A percentile compares a stretch with the other conserved stretches of the same genome.
These are phyloP conservation scores for Croton setiger DNA, from an alignment of 441 rosid genomes.

Conservation along the genomic window DNA sequence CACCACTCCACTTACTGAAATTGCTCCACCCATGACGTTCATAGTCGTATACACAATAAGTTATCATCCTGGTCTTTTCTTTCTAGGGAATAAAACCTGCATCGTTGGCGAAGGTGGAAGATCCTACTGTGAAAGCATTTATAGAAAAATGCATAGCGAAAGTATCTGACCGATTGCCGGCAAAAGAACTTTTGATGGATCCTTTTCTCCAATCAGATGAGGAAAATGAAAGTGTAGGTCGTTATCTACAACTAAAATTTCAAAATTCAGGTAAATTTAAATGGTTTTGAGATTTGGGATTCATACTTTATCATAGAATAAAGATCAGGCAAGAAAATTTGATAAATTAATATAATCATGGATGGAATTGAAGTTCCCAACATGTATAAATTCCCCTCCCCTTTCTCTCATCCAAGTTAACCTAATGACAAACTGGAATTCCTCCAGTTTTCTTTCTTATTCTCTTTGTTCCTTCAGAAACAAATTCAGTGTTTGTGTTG, in stretches of 20 bases:
- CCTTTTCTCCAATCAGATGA: slow-evolving; percentile 65
- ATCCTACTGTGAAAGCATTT: slow-evolving; percentile 58
- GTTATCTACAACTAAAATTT: slow-evolving; percentile 23
- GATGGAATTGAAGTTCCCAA: slow-evolving; percentile 2
- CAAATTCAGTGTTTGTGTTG: not conserved
- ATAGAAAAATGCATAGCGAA: slow-evolving; percentile 87
- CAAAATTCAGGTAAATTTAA: slow-evolving; percentile 37
- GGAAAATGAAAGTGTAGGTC: slow-evolving; percentile 42
- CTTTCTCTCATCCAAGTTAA: not conserved
- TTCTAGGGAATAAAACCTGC: slow-evolving; percentile 89
- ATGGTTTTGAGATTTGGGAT: not conserved
- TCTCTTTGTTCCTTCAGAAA: not conserved
- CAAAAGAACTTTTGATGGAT: slow-evolving; percentile 81
- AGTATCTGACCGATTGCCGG: slow-evolving; percentile 66
- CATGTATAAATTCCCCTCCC: not conserved
- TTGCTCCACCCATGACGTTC: not conserved
- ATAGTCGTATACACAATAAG: slow-evolving; percentile 3
- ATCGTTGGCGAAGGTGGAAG: slow-evolving; percentile 68
- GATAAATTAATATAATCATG: not conserved
- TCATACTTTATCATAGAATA: not conserved
- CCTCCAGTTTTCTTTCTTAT: not conserved
- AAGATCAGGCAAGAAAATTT: not conserved
- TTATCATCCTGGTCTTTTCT: slow-evolving; percentile 15
- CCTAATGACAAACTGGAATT: not conserved
- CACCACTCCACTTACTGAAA: not conserved